These are phyloP conservation scores for Sequoia sempervirens DNA, from an alignment of 75 land plant species.

Conservation along the genomic window DNA sequence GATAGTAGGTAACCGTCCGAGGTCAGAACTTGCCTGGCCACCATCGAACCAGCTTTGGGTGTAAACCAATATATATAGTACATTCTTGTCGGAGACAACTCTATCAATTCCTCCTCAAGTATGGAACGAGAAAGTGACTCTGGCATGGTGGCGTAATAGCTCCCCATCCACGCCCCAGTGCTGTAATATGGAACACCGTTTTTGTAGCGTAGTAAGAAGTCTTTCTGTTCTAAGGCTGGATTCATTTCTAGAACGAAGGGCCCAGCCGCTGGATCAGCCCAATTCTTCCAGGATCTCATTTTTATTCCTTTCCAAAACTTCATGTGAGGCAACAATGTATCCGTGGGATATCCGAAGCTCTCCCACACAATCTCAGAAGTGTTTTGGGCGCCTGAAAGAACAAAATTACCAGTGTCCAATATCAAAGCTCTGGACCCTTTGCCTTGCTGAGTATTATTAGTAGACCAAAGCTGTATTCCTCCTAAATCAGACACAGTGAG, in stretches of 20 bases:
- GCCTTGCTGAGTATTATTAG: no score
- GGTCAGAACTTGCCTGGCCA: not conserved
- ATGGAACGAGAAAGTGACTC: not conserved
- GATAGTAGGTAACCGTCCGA: no score
- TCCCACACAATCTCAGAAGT: no score
- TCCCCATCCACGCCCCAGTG: not conserved
- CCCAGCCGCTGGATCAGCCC: not conserved
- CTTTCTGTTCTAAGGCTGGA: not conserved
- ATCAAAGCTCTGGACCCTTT: no score
- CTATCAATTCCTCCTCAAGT: not conserved
- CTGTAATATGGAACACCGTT: not conserved
- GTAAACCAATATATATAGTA: not conserved
- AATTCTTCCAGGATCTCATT: no score
- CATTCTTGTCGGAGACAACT: not conserved
- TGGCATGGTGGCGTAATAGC: not conserved
- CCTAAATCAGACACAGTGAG: slow-evolving; percentile 6
- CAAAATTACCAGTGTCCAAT: no score
- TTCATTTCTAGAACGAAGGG: not conserved
- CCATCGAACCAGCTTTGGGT: not conserved
- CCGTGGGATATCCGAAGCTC: no score
- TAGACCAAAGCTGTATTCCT: no score
- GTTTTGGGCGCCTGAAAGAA: no score
- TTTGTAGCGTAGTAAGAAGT: not conserved
- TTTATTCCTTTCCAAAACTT: no score
- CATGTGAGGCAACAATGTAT: no score